Base-by-base conservation (phyloP, 208 protist species). In the Crithidia acanthocephali region DNA sequence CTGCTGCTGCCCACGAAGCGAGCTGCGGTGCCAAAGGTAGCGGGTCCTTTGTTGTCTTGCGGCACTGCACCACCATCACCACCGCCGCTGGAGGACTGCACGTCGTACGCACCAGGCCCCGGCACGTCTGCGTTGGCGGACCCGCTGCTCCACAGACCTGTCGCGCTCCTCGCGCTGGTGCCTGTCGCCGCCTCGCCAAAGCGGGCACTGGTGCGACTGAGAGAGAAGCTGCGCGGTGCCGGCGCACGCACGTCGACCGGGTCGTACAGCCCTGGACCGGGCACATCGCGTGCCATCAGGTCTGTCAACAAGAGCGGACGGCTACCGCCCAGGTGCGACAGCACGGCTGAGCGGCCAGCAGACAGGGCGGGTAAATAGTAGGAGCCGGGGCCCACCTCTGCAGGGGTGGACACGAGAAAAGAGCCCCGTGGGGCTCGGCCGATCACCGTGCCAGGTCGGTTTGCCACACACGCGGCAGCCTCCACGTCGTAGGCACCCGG, bases 221-320 rank as follows among this genome's bases (percentile, higher is more conserved):
- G 56, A 20, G 72, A 67, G 40, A 72, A 66, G 16, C 32, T 23
- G 20, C 65, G 72, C 37, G 72, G 27, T 2, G 56, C 28, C 13
- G 63, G 23, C 8, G 64, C 56, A 2, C 32, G 27, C 8, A 52
- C 5, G 50, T 80, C 59, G 20, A 59, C 60, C 13, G 76, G 58
- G 63, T 88, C 73, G 69, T 91, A 91, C 40, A 80, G 44, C 27
- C 86, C 86, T 6, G 86, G 86, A 23, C 86, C 86, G 23, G 82
- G 86, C 33, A 65, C 65, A 32, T 66, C 64, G 23, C 52, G 22
- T 5, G 61, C 68, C 0, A 9, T 62, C 4, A 48, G 10, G 15
- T 35, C 9, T 0, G 15, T 16, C 5, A 42, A 42, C 6, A 15
- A 42, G 9, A 42, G 30, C 27, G 44, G 32, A 40, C 30, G 9